Percentiles rank a stretch among this genome's conserved stretches.
These are phyloP conservation scores for Lyophyllum shimeji DNA, from an alignment of 768 basidiomycete genomes.

Conservation along the genomic window DNA sequence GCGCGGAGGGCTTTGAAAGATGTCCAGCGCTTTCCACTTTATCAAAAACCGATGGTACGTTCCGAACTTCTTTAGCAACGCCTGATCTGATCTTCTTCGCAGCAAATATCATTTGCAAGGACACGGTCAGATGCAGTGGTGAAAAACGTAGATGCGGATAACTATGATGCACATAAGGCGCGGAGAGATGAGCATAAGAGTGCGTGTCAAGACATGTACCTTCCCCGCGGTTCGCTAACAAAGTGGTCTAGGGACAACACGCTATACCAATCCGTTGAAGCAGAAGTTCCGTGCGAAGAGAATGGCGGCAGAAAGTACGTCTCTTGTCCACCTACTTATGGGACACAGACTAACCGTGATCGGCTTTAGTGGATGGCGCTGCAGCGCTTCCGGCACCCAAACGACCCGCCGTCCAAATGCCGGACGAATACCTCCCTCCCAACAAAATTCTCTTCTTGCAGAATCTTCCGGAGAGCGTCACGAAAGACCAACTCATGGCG, in stretches of 20 bases:
- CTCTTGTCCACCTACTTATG: background rate
- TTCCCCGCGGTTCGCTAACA: conserved; percentile 5
- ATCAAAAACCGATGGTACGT: conserved; percentile 93
- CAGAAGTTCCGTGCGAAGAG: conserved; percentile 82
- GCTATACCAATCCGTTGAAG: conserved; percentile 89
- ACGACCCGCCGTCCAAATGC: conserved; percentile 91
- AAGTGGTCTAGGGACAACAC: conserved; percentile 57
- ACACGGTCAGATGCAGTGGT: conserved; percentile 91
- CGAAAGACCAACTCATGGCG: conserved; percentile 87
- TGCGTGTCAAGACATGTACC: conserved; percentile 33
- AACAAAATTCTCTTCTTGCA: conserved; percentile 99
- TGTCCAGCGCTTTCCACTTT: conserved; percentile 90
- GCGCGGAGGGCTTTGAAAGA: conserved; percentile 91
- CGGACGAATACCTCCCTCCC: conserved; percentile 98
- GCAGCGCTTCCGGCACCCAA: conserved; percentile 65
- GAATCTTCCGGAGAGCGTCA: conserved; percentile 91
- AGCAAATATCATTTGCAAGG: conserved; percentile 96
- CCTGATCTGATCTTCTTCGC: conserved; percentile 5
- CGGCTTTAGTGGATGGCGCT: conserved; percentile 61
- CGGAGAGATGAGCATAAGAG: conserved; percentile 82
- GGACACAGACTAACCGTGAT: conserved; percentile 11
- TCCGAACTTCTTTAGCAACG: background rate
- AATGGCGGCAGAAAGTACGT: conserved; percentile 75
- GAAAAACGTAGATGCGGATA: conserved; percentile 63
- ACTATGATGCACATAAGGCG: conserved; percentile 75